phyloP scores from a whole-genome alignment of 2,329 filamentous ascomycete genomes.

The Fusarium longipes region DNA sequence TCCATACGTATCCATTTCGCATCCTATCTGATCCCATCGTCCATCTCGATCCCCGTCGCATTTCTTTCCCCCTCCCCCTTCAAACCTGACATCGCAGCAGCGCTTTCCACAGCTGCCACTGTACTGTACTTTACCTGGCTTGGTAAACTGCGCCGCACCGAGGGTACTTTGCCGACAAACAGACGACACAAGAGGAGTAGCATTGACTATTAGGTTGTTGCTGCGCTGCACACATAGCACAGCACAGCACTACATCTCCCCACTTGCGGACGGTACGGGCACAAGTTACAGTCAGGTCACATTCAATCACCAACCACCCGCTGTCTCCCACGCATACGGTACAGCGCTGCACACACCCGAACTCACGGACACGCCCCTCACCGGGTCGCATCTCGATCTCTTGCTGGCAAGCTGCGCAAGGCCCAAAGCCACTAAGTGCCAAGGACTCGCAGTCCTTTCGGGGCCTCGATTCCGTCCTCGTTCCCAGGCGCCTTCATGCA shows the following conservation, averaged over 20 bases:
- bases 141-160: constrained; percentile 27
- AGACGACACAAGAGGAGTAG: constrained; percentile 1
- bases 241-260: constrained; percentile 14
- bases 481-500: constrained; percentile 50
- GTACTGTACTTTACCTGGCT: constrained; percentile 30
- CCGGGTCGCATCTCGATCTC: constrained; percentile 46
- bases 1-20: constrained; percentile 3
- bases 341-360: constrained; percentile 34
- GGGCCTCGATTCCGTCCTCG: constrained; percentile 45
- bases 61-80: constrained; percentile 32
- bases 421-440: constrained; percentile 42
- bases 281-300: constrained; percentile 14
- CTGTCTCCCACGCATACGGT: constrained; percentile 24
- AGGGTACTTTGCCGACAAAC: constrained; percentile 19
- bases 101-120: constrained; percentile 13
- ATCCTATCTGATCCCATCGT: constrained; percentile 35
- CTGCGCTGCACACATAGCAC: background rate
- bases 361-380: constrained; percentile 34
- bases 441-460: constrained; percentile 45
- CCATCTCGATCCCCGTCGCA: constrained; percentile 39
- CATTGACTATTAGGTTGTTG: constrained; percentile 10
- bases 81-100: constrained; percentile 24
- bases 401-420: constrained; percentile 40
- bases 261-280: constrained; percentile 13
- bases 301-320: constrained; percentile 31